Evolutionary conservation across 208 protist species (phyloP), one percentile per base, ranked within the genome.

Genomic region (Acanthamoeba lenticulata): DNA sequence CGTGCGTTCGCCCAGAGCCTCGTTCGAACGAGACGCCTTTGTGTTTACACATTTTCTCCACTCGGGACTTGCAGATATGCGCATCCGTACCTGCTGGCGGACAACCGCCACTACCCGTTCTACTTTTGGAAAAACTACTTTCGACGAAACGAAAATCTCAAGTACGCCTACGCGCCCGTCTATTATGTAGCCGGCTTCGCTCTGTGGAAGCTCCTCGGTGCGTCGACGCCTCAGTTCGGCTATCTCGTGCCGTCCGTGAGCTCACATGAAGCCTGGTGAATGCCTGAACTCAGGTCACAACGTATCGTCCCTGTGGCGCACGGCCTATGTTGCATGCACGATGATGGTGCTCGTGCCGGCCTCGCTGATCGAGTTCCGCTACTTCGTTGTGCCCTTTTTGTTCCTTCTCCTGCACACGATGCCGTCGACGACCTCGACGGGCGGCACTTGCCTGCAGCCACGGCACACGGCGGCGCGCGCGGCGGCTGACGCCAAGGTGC

Each of bases 101-200:
- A 95, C 90, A 95, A 95, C 44, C 24, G 94, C 0, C 94, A 95
- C 67, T 95, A 90, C 34, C 60, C 94, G 13, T 95, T 95, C 79
- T 94, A 94, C 65, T 5, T 95, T 24, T 95, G 94, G 94, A 95
- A 95, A 47, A 94, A 94, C 92, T 60, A 90, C 42, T 89, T 94
- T 19, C 21, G 44, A 17, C 32, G 47, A 21, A 32, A 94, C 52
- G 90, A 55, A 9, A 44, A 29, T 19, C 1, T 94, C 21, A 52
- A 85, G 42, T 95, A 95, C 40, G 45, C 38, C 40, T 86, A 93
- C 42, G 49, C 55, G 9, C 67, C 92, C 21, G 44, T 88, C 47
- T 95, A 94, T 65, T 52, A 60, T 11, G 19, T 85, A 42, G 65
- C 44, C 34, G 44, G 60, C 67, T 94, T 38, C 65, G 27, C 32